Evolutionary conservation across 169 alveolate genomes (phyloP), one percentile per base, ranked within the genome.

Genomic region (Babesia microti): DNA sequence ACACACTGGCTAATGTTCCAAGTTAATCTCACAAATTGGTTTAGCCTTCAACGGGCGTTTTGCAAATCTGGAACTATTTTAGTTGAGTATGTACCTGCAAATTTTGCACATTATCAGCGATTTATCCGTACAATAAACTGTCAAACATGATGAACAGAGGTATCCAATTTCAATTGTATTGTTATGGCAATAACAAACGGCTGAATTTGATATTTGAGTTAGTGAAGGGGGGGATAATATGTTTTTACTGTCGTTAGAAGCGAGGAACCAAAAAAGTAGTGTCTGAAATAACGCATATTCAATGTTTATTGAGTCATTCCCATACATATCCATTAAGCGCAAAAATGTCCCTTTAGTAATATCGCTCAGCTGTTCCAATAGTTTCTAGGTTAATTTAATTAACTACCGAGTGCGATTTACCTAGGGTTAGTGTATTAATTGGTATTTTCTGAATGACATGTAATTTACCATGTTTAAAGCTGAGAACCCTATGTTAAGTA

Each of bases 141-240:
- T 79, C 28, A 82, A 78, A 48, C 91, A 82, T 55, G 89, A 82
- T 27, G 91, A 83, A 54, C 91, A 82, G 19, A 82, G 53, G 60
- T 61, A 74, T 18, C 88, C 76, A 26, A 80, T 71, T 15, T 82
- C 91, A n/a, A 82, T 76, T 35, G 83, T 79, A 12, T 65, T 72
- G 40, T 82, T 76, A 41, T 82, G 91, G 52, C 91, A 82, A 49
- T 76, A 72, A 53, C 91, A 82, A 1, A 82, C 87, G 24, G 84
- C 91, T 14, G 78, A 61, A 46, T 82, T 82, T 19, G 74, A 71
- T 40, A 72, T 73, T 23, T 74, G 81, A 52, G 68, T 76, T 46
- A 80, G 66, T 36, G 70, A 68, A 19, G 76, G 71, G 5, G 85
- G 74, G 6, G 89, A 78, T 15, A 82, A 69, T 18, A 65, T 59